phyloP scores from a whole-genome alignment of 164 flowering plant species.

The Malania oleifera region DNA sequence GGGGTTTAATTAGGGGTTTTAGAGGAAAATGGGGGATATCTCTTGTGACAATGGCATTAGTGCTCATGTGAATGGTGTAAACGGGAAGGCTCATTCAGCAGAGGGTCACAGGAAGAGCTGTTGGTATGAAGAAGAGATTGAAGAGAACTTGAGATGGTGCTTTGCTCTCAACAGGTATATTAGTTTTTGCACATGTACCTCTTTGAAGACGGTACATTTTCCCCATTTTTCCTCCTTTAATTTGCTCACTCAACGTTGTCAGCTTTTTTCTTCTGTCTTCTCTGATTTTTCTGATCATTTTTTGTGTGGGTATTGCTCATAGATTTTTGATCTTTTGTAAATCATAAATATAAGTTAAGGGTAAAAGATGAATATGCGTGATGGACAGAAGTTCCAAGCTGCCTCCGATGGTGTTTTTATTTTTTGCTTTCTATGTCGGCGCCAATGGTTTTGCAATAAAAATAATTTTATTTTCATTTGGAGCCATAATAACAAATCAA shows the following conservation, averaged over 20 bases:
- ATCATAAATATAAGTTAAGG: conserved; percentile 6
- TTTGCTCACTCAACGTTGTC: too few relatives aligned
- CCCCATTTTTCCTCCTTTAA: too few relatives aligned
- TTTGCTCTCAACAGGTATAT: conserved; percentile 83
- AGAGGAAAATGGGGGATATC: conserved; percentile 52
- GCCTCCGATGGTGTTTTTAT: neutral
- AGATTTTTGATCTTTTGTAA: too few relatives aligned
- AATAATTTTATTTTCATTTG: too few relatives aligned
- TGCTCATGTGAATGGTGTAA: conserved; percentile 32
- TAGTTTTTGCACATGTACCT: too few relatives aligned
- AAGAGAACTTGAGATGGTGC: conserved; percentile 73
- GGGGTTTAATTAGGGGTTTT: neutral
- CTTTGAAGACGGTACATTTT: too few relatives aligned
- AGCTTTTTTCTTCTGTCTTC: too few relatives aligned
- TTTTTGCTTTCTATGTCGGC: neutral
- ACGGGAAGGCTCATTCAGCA: conserved; percentile 30
- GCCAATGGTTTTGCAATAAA: neutral
- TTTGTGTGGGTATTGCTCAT: too few relatives aligned
- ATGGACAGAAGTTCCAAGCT: neutral
- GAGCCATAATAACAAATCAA: too few relatives aligned
- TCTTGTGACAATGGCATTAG: conserved; percentile 37
- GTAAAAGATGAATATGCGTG: conserved; percentile 4
- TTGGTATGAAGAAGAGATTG: conserved; percentile 97
- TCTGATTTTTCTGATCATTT: too few relatives aligned
- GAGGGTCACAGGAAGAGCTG: conserved; percentile 70